These are phyloP conservation scores for Fraxinus americana DNA, from an alignment of 257 asterid genomes.

Conservation along the genomic window DNA sequence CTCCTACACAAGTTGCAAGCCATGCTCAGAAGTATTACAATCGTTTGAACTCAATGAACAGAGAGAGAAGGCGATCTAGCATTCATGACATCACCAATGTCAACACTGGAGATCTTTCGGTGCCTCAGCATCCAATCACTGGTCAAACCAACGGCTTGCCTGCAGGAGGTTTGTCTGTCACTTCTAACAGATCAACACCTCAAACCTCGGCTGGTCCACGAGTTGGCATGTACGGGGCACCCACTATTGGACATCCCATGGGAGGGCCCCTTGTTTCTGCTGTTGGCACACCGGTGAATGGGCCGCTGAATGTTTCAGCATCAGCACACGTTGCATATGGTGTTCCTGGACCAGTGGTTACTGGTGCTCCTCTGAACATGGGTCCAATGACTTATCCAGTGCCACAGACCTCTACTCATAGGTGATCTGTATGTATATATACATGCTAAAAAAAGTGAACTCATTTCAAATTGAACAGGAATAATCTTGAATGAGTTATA, in stretches of 20 bases:
- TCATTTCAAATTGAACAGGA: no score
- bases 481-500: not conserved
- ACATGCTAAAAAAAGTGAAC: not conserved
- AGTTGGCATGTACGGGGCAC: conserved; percentile 51
- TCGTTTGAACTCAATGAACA: conserved; percentile 87
- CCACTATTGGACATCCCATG: conserved; percentile 71
- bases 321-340: conserved; percentile 53
- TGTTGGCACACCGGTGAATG: conserved; percentile 45
- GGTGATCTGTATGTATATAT: conserved; percentile 27
- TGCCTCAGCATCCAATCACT: conserved; percentile 70
- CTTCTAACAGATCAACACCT: conserved; percentile 26
- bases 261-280: conserved; percentile 73
- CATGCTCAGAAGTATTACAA: conserved; percentile 92
- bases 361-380: conserved; percentile 57
- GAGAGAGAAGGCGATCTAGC: conserved; percentile 83
- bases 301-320: conserved; percentile 48
- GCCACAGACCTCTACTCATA: conserved; percentile 51
- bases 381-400: conserved; percentile 46
- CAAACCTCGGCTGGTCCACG: conserved; percentile 41
- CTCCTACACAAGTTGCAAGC: conserved; percentile 96
- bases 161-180: conserved; percentile 39
- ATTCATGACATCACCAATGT: conserved; percentile 90
- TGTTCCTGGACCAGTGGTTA: conserved; percentile 35
- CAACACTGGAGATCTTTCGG: conserved; percentile 53
- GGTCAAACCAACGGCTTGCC: conserved; percentile 59